phyloP scores from a whole-genome alignment of 306 rosid species.

The Cucurbita moschata region DNA sequence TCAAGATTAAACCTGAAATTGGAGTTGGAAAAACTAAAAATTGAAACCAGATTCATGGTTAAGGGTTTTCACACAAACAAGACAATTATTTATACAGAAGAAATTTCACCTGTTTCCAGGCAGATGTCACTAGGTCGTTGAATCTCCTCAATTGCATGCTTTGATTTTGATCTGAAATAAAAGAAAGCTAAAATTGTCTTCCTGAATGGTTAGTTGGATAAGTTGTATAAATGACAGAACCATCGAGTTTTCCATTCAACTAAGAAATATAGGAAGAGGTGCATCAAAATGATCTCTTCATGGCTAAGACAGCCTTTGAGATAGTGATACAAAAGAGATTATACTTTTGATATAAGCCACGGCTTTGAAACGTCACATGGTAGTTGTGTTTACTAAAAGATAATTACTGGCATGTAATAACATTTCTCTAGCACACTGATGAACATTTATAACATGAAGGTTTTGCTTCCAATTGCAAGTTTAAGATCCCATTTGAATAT shows the following conservation, averaged over 20 bases:
- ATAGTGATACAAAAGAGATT: not conserved
- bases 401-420: not conserved
- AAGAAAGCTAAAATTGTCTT: not conserved
- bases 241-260: not conserved
- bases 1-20: not conserved
- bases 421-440: not conserved
- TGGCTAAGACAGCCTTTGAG: not conserved
- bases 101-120: not conserved
- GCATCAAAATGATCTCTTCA: not conserved
- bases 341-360: not conserved
- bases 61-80: not conserved
- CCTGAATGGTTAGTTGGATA: no score
- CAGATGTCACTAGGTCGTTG: not conserved
- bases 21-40: not conserved
- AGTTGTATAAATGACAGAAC: not conserved
- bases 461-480: not conserved
- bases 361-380: not conserved
- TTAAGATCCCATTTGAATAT: not conserved
- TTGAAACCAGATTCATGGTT: not conserved
- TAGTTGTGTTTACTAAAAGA: not conserved
- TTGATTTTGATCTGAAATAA: not conserved
- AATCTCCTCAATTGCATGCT: not conserved
- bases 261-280: not conserved
- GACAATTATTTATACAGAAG: not conserved
- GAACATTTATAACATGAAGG: not conserved